Conservation (phyloP, 2,329 filamentous ascomycete species). For the Dactylellina leptospora region DNA sequence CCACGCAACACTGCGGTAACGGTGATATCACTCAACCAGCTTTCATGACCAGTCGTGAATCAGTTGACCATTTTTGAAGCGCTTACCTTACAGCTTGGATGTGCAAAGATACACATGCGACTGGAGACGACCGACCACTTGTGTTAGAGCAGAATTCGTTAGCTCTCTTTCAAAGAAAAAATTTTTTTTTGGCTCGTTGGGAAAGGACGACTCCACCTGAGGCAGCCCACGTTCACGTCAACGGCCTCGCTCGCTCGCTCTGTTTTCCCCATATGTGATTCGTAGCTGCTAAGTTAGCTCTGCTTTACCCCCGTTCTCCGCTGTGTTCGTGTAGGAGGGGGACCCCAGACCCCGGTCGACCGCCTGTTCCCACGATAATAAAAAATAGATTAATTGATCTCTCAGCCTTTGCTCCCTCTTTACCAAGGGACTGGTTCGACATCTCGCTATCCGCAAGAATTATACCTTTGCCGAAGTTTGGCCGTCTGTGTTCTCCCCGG, state of each 20-base stretch:
- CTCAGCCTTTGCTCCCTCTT: constrained; percentile 3
- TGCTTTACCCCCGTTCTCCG: constrained; percentile 15
- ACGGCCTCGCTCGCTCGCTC: constrained; percentile 11
- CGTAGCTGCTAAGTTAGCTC: neutral
- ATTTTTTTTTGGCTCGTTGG: neutral
- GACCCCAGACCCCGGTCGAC: constrained; percentile 40
- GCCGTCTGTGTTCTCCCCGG: constrained; percentile 30
- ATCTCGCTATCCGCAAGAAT: constrained; percentile 20
- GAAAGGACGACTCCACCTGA: neutral
- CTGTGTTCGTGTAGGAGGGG: constrained; percentile 15
- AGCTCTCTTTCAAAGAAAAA: too few relatives aligned
- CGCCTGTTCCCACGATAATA: constrained; percentile 28
- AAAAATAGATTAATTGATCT: constrained; percentile 4
- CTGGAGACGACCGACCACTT: too few relatives aligned
- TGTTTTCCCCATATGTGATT: too few relatives aligned
- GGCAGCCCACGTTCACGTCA: neutral
- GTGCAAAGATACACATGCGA: too few relatives aligned
- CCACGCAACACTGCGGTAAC: constrained; percentile 24
- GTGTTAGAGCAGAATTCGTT: too few relatives aligned
- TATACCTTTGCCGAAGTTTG: constrained; percentile 47
- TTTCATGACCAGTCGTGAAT: constrained; percentile 11
- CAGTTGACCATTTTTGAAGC: constrained; percentile 30
- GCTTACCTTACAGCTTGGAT: neutral
- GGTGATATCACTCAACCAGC: constrained; percentile 42
- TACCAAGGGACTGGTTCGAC: constrained; percentile 39